A percentile compares a stretch with the other conserved stretches of the same genome.
These are phyloP conservation scores for Candida peoriensis DNA, from an alignment of 805 yeast genomes.

Conservation along the genomic window DNA sequence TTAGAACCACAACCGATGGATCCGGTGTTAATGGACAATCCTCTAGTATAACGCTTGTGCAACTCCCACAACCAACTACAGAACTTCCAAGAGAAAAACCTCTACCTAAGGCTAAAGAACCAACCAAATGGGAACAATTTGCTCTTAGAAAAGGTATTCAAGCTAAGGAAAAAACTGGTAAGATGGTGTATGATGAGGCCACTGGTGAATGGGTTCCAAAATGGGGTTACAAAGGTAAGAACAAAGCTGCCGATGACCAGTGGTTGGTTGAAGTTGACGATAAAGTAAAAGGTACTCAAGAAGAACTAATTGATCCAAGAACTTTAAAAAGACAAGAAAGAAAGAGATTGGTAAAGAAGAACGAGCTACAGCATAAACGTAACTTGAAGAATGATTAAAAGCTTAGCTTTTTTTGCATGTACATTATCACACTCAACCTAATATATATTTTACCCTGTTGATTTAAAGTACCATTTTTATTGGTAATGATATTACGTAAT, in stretches of 20 bases:
- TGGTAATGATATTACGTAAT: no score
- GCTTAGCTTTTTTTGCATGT: no score
- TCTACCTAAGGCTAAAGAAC: constrained; percentile 85
- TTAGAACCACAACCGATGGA: constrained; percentile 79
- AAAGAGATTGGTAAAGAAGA: constrained; percentile 79
- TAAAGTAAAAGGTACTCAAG: constrained; percentile 49
- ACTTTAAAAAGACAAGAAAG: constrained; percentile 75
- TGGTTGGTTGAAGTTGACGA: constrained; percentile 96
- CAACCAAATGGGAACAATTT: constrained; percentile 94
- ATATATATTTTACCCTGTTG: no score
- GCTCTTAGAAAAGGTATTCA: constrained; percentile 94
- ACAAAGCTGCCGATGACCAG: constrained; percentile 80
- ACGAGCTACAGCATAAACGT: constrained; percentile 77
- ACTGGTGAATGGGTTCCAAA: constrained; percentile 94
- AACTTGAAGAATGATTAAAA: constrained; percentile 52
- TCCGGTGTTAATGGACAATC: constrained; percentile 51
- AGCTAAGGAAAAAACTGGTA: constrained; percentile 85
- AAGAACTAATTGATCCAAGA: constrained; percentile 84
- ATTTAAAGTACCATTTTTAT: no score
- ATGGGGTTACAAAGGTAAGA: constrained; percentile 96
- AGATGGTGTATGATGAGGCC: constrained; percentile 84
- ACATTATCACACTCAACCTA: no score
- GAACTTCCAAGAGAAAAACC: constrained; percentile 91
- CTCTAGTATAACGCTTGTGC: constrained; percentile 75
- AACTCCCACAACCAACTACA: constrained; percentile 79